Evolutionary conservation across 805 yeast genomes (phyloP).

Genomic region (Kregervanrija delftensis): DNA sequence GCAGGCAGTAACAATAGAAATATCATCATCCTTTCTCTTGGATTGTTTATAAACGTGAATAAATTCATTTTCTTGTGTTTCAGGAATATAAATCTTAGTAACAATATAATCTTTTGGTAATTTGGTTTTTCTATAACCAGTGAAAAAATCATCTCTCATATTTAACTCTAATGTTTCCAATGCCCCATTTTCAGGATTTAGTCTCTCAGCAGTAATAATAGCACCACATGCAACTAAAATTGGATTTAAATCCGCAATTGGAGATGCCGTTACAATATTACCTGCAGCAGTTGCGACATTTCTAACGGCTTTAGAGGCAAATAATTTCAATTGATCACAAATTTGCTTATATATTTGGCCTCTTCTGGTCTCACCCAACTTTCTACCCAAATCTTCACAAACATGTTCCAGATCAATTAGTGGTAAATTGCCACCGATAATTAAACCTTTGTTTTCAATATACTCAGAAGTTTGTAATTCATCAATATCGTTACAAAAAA

Average conservation of each 20-base stretch:
- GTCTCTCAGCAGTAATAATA: constrained; percentile 28
- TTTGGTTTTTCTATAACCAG: constrained; percentile 35
- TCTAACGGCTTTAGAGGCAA: constrained; percentile 43
- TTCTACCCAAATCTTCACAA: constrained; percentile 25
- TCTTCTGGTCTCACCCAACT: constrained; percentile 16
- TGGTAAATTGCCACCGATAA: constrained; percentile 36
- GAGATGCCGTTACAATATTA: constrained; percentile 42
- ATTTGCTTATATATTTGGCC: constrained; percentile 33
- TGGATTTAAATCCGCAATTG: constrained; percentile 43
- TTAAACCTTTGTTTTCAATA: constrained; percentile 34
- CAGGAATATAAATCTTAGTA: constrained; percentile 34
- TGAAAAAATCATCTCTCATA: constrained; percentile 35
- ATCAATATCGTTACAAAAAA: constrained; percentile 36
- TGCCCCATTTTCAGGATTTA: constrained; percentile 19
- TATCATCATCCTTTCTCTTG: constrained; percentile 44
- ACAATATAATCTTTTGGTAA: constrained; percentile 31
- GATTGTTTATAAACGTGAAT: constrained; percentile 38
- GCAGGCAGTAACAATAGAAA: constrained; percentile 41
- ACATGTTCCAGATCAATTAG: constrained; percentile 32
- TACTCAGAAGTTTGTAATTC: constrained; percentile 32
- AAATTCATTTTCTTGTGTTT: constrained; percentile 29
- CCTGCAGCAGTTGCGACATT: constrained; percentile 47
- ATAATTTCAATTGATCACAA: constrained; percentile 35
- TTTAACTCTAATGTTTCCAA: constrained; percentile 18
- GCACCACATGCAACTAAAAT: constrained; percentile 37